Evolutionary conservation across 371 early-diverging fungal species (phyloP), one percentile per base, ranked within the genome.

Genomic region (Apophysomyces sp.): DNA sequence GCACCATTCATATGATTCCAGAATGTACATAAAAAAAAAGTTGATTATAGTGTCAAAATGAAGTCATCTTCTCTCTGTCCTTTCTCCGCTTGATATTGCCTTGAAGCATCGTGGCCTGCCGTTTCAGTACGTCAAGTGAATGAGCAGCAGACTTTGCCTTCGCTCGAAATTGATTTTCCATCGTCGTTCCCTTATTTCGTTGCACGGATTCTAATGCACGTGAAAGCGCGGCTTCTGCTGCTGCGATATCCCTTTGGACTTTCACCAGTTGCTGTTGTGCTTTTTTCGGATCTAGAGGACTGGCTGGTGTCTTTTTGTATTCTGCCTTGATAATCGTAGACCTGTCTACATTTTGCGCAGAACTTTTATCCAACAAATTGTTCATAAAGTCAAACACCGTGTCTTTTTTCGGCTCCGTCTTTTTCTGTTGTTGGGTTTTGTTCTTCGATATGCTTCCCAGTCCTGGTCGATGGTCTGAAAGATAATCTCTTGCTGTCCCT

Each of bases 41-140:
- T 34, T 13, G 34, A 34, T 34, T 13, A 34, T 2, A n/a, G 24
- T 30, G 18, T 62, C 54, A 72, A 57, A 72, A 68, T 15, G 65
- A 65, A 55, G 62, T 39, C 70, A 65, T 67, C 26, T 69, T 64
- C 57, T 73, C 60, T 16, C 64, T 29, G 39, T 66, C 66, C 49
- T 65, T 67, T 27, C 52, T 55, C 3, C 55, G 62, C 26, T 67
- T 69, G 2, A 65, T 30, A 30, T 62, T 60, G n/a, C 55, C 52
- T 26, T 67, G 53, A 15, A 62, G n/a, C 1, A 39, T 13, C 5
- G 44, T 8, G 52, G 62, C 51, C 55, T 68, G 27, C 2, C 41
- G 53, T 58, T 66, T 60, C 24, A 68, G 40, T 4, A 11, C 29
- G 4, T 58, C 51, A 15, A 61, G 61, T 24, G 7, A 12, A 8